Base-by-base conservation (phyloP, 2,329 filamentous ascomycete species). In the Pseudogymnoascus sp. region DNA sequence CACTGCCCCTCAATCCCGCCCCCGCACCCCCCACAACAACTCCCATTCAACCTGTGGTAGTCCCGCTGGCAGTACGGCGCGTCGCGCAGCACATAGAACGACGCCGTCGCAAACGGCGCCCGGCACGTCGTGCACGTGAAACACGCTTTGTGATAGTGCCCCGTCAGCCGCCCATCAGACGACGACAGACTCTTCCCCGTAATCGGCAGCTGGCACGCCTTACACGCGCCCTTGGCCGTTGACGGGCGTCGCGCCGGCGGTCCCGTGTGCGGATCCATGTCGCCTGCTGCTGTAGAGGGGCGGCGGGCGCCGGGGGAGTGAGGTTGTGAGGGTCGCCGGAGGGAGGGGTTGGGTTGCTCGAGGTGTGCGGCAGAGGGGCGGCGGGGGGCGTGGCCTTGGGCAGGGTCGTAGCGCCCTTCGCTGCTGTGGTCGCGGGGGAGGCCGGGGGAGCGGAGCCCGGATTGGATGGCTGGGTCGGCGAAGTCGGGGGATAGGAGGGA, bases 1-100 rank as follows among this genome's bases (percentile, higher is more conserved):
- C 96, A 99, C 69, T 93, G 88, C 0, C 95, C 95, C 75, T 99
- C 95, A 68, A 99, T 98, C 12, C 95, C 95, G 10, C 81, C 80
- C 67, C 89, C 84, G 74, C 95, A 99, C 31, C 82, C 83, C 14
- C 84, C 83, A 73, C 95, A 99, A 1, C 97, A 78, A 56, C 91
- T 96, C 60, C 89, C 89, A 70, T 98, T 98, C 35, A 95, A 82
- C 74, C 89, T 84, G 77, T 99, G 95, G 73, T 98, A 99, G 75
- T 98, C 92, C 60, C 88, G 86, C 68, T 91, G 89, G 75, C 95
- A 98, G 76, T 93, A 97, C 0, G 95, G 95, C 64, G 86, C 82
- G 76, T 99, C 91, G 67, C 89, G 78, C 65, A 92, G 84, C 10
- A 99, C 93, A 73, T 99, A 99, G 70, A 98, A 98, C 64, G 95